Conservation (phyloP, 1,284 basidiomycete species). For the Ustilago shanxiensis region DNA sequence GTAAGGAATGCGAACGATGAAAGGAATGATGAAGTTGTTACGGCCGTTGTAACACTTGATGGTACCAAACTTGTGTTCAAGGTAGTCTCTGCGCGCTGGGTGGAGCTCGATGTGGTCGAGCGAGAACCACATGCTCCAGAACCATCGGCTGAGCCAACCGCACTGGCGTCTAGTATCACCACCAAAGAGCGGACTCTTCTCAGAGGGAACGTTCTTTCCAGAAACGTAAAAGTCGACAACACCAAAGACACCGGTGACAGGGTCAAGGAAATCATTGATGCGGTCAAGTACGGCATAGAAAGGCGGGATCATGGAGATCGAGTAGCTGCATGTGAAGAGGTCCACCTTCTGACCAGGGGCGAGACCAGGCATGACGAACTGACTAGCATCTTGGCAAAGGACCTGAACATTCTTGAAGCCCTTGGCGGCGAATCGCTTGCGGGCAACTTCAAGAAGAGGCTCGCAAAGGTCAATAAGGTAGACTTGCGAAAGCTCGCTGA, state of each 20-base stretch:
- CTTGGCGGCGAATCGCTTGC: conserved; percentile 77
- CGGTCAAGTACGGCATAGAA: conserved; percentile 80
- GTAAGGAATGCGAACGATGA: conserved; percentile 78
- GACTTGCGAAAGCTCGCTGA: conserved; percentile 72
- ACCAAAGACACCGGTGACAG: conserved; percentile 77
- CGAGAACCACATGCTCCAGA: conserved; percentile 78
- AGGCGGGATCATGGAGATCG: conserved; percentile 75
- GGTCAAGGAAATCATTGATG: conserved; percentile 79
- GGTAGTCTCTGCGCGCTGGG: conserved; percentile 77
- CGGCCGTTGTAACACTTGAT: conserved; percentile 77
- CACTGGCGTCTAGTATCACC: conserved; percentile 80
- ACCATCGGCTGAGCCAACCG: conserved; percentile 81
- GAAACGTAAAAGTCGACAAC: conserved; percentile 87
- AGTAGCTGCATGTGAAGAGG: conserved; percentile 69
- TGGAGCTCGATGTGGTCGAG: conserved; percentile 82
- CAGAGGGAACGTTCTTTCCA: conserved; percentile 75
- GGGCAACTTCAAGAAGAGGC: conserved; percentile 80
- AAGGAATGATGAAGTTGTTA: conserved; percentile 79
- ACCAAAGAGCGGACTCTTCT: conserved; percentile 75
- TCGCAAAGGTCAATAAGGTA: conserved; percentile 84
- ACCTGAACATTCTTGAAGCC: conserved; percentile 83
- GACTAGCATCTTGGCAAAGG: conserved; percentile 81
- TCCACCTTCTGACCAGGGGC: conserved; percentile 61
- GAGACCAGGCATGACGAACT: conserved; percentile 77
- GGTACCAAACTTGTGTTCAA: conserved; percentile 85